These are phyloP conservation scores for Amniculicola lignicola DNA, from an alignment of 495 filamentous ascomycete species.

Conservation along the genomic window DNA sequence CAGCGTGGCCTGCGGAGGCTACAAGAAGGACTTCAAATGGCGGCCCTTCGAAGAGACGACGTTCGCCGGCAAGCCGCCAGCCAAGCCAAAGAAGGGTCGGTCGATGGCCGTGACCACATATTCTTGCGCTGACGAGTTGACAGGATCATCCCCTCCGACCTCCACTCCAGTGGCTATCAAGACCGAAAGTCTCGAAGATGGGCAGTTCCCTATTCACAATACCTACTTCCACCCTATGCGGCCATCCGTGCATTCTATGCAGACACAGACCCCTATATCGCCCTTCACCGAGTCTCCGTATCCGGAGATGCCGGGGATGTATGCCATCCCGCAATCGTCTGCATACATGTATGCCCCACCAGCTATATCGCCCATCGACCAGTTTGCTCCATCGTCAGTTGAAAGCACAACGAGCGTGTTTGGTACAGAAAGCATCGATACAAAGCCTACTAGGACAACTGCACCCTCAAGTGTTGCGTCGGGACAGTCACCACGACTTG, in stretches of 20 bases:
- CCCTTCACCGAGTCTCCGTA: conserved; percentile 22
- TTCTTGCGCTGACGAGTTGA: neutral
- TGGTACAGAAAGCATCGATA: conserved; percentile 36
- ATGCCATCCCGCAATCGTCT: conserved; percentile 15
- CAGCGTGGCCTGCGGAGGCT: conserved; percentile 70
- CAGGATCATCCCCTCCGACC: conserved; percentile 20
- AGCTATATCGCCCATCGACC: conserved; percentile 14
- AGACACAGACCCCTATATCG: conserved; percentile 1
- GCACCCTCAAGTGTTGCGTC: conserved; percentile 40
- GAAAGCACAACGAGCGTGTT: conserved; percentile 37
- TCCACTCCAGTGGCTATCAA: conserved; percentile 2
- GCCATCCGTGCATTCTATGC: conserved; percentile 2
- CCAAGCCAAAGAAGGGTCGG: conserved; percentile 53
- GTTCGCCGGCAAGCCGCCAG: conserved; percentile 50
- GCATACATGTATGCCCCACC: conserved; percentile 18
- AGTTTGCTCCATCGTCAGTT: conserved; percentile 24
- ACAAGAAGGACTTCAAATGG: conserved; percentile 85
- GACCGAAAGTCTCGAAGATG: conserved; percentile 1
- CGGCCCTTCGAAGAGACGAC: conserved; percentile 69
- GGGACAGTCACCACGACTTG: conserved; percentile 45
- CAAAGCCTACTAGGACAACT: conserved; percentile 34
- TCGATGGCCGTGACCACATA: neutral
- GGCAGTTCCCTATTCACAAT: conserved; percentile 14
- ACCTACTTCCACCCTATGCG: conserved; percentile 7
- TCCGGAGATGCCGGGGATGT: conserved; percentile 2